These are phyloP conservation scores for Trametes maxima DNA, from an alignment of 768 basidiomycete genomes.

Conservation along the genomic window DNA sequence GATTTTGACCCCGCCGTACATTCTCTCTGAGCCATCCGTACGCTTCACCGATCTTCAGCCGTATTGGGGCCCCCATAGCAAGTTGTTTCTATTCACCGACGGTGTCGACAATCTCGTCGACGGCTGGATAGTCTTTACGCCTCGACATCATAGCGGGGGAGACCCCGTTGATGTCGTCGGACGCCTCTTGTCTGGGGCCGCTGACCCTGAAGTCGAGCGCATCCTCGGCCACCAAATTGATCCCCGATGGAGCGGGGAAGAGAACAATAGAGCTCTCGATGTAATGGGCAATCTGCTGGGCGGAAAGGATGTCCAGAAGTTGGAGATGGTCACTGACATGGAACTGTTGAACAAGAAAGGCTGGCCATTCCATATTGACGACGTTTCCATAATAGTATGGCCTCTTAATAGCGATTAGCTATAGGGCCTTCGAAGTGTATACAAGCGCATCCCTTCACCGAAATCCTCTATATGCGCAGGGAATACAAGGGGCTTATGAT, in stretches of 20 bases:
- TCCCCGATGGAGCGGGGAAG: constrained; percentile 2
- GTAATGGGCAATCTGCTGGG: constrained; percentile 8
- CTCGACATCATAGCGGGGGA: not conserved
- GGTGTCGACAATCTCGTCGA: constrained; percentile 17
- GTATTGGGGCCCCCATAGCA: not conserved
- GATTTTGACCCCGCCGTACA: constrained; percentile 6
- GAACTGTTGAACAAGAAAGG: not conserved
- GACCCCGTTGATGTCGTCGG: constrained; percentile 6
- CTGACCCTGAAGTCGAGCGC: not conserved
- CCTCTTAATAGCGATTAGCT: too few species aligned
- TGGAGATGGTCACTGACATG: constrained; percentile 1
- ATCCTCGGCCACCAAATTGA: constrained; percentile 1
- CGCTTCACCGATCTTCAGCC: constrained; percentile 10
- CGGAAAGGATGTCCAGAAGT: not conserved
- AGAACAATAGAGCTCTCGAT: constrained; percentile 9
- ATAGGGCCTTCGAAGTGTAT: too few species aligned
- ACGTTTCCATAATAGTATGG: not conserved
- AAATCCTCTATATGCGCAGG: too few species aligned
- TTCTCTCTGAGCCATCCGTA: constrained; percentile 6
- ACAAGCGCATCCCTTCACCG: too few species aligned
- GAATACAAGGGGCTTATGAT: too few species aligned
- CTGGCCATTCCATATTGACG: not conserved
- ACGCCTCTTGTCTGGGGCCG: not conserved
- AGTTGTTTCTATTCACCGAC: constrained; percentile 8
- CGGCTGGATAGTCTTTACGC: constrained; percentile 2